Evolutionary conservation across 108 stramenopile genomes (phyloP), one percentile per base, ranked within the genome.

Genomic region (Skeletonema tropicum): DNA sequence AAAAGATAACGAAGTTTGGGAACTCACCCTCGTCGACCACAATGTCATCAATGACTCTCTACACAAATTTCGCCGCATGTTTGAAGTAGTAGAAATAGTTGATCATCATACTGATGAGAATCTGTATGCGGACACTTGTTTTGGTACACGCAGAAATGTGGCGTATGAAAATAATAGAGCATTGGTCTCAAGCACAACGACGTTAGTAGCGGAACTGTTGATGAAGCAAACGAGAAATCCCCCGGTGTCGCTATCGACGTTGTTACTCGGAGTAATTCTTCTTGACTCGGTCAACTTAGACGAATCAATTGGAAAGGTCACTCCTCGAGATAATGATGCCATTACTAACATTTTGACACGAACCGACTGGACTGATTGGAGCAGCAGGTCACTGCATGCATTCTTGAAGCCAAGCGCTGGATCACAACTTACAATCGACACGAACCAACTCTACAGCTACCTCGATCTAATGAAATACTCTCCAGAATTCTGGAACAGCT

Each of bases 51-150:
- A 70, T 39, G 13, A 29, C 21, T 30, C 76, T 59, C 46, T 85
- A 21, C 25, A 57, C 32, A 33, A 39, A 26, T 71, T 60, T 60
- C 39, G 57, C 14, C 31, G 70, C 26, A 63, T 75, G 9, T 68
- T 85, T 75, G 78, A 72, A 29, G 82, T 92, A 11, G 77, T 74
- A 23, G 90, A 88, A 61, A 95, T 95, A 57, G 17, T 90, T 1
- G 94, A 95, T 74, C 94, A 95, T 78, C 94, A 95, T 61, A 35
- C 70, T 12, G 94, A 95, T 71, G 82, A 86, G 59, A 80, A 71
- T 0, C 15, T 76, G 42, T 90, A 90, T 64, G 45, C 26, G 17
- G 77, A 88, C 76, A 85, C 57, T 25, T 90, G 90, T 46, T 64
- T 61, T 6, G 77, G 75, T 13, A 68, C 70, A 12, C 38, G 59